Conservation (phyloP, 257 asterid genomes). For the Haberlea rhodopensis region DNA sequence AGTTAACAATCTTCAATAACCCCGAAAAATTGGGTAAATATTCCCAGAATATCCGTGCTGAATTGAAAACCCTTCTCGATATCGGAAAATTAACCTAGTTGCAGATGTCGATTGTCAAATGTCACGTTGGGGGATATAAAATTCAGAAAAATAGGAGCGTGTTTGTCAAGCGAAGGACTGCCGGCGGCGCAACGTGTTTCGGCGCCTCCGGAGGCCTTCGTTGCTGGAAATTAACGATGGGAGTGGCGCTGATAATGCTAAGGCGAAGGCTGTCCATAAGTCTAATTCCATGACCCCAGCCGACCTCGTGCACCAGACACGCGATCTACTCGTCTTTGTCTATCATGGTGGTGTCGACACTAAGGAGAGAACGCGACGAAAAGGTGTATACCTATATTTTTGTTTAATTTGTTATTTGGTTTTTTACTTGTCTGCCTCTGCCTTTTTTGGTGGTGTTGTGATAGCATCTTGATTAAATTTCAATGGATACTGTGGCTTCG, state of each 20-base stretch:
- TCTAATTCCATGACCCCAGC: slow-evolving; percentile 82
- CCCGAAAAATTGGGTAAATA: neutral
- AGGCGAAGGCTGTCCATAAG: slow-evolving; percentile 75
- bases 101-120: neutral
- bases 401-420: neutral
- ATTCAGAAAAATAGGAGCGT: slow-evolving; percentile 62
- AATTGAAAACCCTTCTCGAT: too few species aligned
- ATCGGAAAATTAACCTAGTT: neutral
- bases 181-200: slow-evolving; percentile 50
- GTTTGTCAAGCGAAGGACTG: slow-evolving; percentile 49
- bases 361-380: slow-evolving; percentile 81
- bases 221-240: slow-evolving; percentile 31
- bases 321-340: slow-evolving; percentile 70
- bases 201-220: slow-evolving; percentile 47
- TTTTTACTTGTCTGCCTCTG: slow-evolving; percentile 17
- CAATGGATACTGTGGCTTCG: neutral
- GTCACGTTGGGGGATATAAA: slow-evolving; percentile 7
- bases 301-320: slow-evolving; percentile 80
- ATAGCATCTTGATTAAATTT: neutral
- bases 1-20: neutral
- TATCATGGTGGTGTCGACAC: slow-evolving; percentile 50
- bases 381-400: slow-evolving; percentile 41
- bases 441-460: slow-evolving; percentile 14
- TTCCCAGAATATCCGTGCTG: too few species aligned
- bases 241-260: slow-evolving; percentile 33